Evolutionary conservation across 2,329 filamentous ascomycete species (phyloP).

Genomic region (Hymenoscyphus linearis): DNA sequence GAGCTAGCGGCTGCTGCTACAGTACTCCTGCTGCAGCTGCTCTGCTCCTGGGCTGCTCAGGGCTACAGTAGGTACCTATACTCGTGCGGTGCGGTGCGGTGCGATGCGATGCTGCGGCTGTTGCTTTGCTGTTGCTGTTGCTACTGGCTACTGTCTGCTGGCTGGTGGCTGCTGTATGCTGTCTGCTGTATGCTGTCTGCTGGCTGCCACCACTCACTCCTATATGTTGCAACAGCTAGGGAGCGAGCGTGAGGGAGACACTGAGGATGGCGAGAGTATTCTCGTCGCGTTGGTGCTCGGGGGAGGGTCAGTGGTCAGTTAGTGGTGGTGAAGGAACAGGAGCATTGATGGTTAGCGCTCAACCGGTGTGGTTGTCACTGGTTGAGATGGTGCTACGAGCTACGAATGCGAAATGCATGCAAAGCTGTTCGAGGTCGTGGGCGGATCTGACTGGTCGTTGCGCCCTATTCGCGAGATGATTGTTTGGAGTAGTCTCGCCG

Average conservation of each 20-base stretch:
- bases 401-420: constrained; percentile 15
- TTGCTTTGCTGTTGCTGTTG: too few species aligned
- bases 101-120: too few species aligned
- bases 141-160: too few species aligned
- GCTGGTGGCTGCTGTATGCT: too few species aligned
- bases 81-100: too few species aligned
- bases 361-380: constrained; percentile 1
- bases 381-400: constrained; percentile 7
- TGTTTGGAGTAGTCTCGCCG: neutral
- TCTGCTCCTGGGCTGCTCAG: too few species aligned
- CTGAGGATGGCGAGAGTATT: neutral
- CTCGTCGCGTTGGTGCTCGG: neutral
- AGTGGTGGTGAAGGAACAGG: neutral
- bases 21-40: neutral
- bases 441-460: constrained; percentile 19
- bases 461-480: constrained; percentile 16
- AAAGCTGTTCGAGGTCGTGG: constrained; percentile 26
- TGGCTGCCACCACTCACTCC: neutral
- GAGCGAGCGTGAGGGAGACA: neutral
- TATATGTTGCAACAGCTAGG: neutral
- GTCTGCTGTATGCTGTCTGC: too few species aligned
- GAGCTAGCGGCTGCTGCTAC: neutral
- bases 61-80: too few species aligned
- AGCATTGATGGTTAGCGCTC: constrained; percentile 1
- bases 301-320: neutral